phyloP scores from a whole-genome alignment of 2,329 filamentous ascomycete genomes.

The Clarireedia sp. region DNA sequence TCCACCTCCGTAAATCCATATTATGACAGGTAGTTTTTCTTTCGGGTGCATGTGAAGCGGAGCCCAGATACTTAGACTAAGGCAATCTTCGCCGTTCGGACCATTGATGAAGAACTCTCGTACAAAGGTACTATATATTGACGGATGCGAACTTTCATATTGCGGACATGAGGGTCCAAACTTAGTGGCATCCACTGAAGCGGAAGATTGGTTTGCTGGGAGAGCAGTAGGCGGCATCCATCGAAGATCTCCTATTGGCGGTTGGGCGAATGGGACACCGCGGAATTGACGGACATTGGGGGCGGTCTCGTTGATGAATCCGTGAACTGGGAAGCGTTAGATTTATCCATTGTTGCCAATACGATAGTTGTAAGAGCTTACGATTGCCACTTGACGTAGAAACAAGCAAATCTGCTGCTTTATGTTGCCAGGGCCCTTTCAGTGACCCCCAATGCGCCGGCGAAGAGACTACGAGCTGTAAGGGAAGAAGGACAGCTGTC shows the following conservation, averaged over 20 bases:
- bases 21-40: constrained; percentile 38
- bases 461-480: too few relatives aligned
- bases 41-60: constrained; percentile 12
- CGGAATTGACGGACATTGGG: constrained; percentile 11
- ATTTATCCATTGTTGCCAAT: too few relatives aligned
- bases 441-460: too few relatives aligned
- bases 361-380: too few relatives aligned
- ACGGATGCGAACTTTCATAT: constrained; percentile 14
- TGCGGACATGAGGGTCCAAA: constrained; percentile 21
- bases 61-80: constrained; percentile 23
- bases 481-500: too few relatives aligned
- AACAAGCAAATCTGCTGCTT: too few relatives aligned
- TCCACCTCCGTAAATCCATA: constrained; percentile 19
- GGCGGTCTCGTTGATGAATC: constrained; percentile 9
- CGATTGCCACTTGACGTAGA: too few relatives aligned
- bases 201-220: background rate
- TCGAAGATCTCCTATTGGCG: background rate
- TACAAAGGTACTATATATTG: constrained; percentile 12
- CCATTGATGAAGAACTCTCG: constrained; percentile 10
- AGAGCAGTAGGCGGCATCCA: background rate
- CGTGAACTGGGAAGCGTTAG: too few relatives aligned
- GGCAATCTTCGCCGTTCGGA: constrained; percentile 20
- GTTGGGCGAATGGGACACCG: constrained; percentile 41
- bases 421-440: too few relatives aligned
- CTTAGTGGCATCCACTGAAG: background rate